Evolutionary conservation across 495 filamentous ascomycete genomes (phyloP).

Genomic region (Aspergillus saccharolyticus): DNA sequence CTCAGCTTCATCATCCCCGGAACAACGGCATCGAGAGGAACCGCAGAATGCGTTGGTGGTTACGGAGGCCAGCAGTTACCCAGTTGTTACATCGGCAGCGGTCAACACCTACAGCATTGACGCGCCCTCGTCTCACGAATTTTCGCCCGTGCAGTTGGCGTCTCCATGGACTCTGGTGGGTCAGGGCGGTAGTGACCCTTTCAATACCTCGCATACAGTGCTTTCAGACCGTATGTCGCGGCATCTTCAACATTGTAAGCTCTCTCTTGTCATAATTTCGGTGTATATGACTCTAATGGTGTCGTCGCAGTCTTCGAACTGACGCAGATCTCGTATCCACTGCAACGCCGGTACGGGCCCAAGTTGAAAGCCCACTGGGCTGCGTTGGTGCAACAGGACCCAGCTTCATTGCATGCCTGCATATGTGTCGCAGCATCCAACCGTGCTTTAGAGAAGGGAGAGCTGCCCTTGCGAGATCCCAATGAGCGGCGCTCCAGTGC

Average conservation of each 20-base stretch:
- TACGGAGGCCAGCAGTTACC: slow-evolving; percentile 9
- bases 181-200: slow-evolving; percentile 37
- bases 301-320: slow-evolving; percentile 35
- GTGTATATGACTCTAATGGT: slow-evolving; percentile 5
- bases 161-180: slow-evolving; percentile 29
- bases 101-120: slow-evolving; percentile 15
- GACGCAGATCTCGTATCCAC: slow-evolving; percentile 37
- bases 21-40: slow-evolving; percentile 12
- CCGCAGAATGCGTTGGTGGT: slow-evolving; percentile 4
- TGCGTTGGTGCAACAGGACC: slow-evolving; percentile 35
- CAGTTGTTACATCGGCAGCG: slow-evolving; percentile 6
- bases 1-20: slow-evolving; percentile 12
- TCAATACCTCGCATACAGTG: slow-evolving; percentile 37
- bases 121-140: slow-evolving; percentile 7
- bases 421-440: slow-evolving; percentile 44
- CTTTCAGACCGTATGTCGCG: slow-evolving; percentile 41
- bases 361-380: slow-evolving; percentile 41
- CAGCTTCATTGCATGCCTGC: slow-evolving; percentile 38
- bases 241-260: slow-evolving; percentile 41
- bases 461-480: slow-evolving; percentile 36
- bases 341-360: slow-evolving; percentile 35
- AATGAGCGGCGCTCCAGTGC: slow-evolving; percentile 28
- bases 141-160: slow-evolving; percentile 9
- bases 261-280: neutral
- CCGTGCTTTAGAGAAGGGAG: slow-evolving; percentile 34